Conservation (phyloP, 257 asterid genomes). For the Jacaranda copaia region DNA sequence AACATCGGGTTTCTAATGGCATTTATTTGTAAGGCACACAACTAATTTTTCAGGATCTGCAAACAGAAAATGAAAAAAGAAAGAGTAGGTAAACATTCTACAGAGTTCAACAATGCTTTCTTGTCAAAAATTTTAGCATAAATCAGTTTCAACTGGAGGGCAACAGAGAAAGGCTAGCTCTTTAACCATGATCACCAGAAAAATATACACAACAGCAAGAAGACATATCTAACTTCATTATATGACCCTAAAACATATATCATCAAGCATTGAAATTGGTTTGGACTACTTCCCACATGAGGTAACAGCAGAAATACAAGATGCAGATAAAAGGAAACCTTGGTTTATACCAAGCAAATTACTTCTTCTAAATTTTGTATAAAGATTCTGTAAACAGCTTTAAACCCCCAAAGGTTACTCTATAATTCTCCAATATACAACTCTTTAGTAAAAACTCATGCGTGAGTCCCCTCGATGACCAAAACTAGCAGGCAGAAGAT, state of each 20-base stretch:
- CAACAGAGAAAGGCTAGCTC: neutral
- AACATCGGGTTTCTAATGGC: neutral
- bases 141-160: neutral
- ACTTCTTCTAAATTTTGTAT: too few species aligned
- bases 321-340: too few species aligned
- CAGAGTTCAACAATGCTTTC: neutral
- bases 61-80: neutral
- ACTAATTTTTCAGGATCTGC: neutral
- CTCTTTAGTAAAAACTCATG: neutral
- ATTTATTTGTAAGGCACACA: neutral
- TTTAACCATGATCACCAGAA: neutral
- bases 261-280: too few species aligned
- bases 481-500: neutral
- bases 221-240: neutral
- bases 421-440: neutral
- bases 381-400: neutral
- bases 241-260: neutral
- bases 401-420: neutral
- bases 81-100: neutral
- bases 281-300: neutral
- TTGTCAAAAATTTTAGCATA: neutral
- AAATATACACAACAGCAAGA: neutral
- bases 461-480: neutral
- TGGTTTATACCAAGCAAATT: too few species aligned
- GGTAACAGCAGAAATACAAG: neutral